Conservation (phyloP, 495 filamentous ascomycete genomes). For the Achaetomiella virescens region DNA sequence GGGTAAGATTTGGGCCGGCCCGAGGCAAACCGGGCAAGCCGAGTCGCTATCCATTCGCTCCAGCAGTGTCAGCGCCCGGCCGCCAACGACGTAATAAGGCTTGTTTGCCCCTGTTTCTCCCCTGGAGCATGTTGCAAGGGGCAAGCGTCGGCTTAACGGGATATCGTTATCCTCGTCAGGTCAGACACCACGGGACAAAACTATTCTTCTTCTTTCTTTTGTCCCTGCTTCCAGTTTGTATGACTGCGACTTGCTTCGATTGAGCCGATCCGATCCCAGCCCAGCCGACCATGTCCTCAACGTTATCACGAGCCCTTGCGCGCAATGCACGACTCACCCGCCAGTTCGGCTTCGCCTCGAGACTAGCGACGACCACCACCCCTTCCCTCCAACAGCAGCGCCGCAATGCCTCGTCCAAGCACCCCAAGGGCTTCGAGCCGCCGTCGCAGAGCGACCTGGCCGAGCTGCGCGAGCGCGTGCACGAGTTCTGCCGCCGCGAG, state of each 20-base stretch:
- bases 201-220: neutral
- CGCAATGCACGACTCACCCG: conserved; percentile 11
- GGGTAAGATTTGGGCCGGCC: conserved; percentile 18
- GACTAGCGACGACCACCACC: conserved; percentile 5
- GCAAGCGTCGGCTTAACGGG: conserved; percentile 12
- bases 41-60: conserved; percentile 14
- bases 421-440: conserved; percentile 74
- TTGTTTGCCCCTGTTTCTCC: neutral
- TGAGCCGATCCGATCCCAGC: neutral
- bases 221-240: neutral
- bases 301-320: conserved; percentile 25
- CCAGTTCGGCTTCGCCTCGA: conserved; percentile 12
- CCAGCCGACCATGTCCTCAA: conserved; percentile 23
- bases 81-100: conserved; percentile 9
- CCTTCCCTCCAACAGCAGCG: conserved; percentile 15
- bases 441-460: conserved; percentile 68
- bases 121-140: neutral
- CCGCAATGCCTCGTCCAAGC: conserved; percentile 53
- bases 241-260: too few species aligned
- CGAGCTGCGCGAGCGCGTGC: conserved; percentile 83
- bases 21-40: conserved; percentile 34
- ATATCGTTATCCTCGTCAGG: neutral
- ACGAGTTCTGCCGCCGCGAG: conserved; percentile 82
- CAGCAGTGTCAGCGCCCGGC: neutral
- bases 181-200: neutral